A percentile compares a stretch with the other conserved stretches of the same genome.
Evolutionary conservation across 129 eudicot species (phyloP).

Genomic region (Lactuca saligna): DNA sequence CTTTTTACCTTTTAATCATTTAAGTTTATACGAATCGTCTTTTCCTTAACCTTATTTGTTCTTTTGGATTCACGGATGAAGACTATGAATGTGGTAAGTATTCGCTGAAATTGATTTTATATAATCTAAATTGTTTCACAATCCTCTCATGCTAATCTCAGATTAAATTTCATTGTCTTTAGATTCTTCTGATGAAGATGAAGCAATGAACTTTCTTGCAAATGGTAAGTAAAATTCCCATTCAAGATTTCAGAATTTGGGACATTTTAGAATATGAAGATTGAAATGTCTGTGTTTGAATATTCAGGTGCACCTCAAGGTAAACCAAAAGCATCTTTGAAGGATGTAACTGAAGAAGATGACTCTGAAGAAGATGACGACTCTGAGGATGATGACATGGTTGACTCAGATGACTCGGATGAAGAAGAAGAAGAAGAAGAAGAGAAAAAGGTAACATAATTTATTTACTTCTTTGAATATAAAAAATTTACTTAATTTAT

Average conservation of each 20-base stretch:
- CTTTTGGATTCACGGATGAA: slow-evolving; percentile 19
- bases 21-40: background rate
- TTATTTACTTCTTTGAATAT: no score
- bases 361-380: slow-evolving; percentile 32
- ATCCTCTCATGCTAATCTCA: background rate
- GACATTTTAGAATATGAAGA: background rate
- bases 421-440: slow-evolving; percentile 42
- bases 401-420: slow-evolving; percentile 35
- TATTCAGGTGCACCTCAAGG: slow-evolving; percentile 19
- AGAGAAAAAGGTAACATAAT: slow-evolving; percentile 22
- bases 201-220: slow-evolving; percentile 20
- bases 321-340: slow-evolving; percentile 31
- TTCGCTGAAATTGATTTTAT: background rate
- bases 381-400: slow-evolving; percentile 33
- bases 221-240: slow-evolving; percentile 12
- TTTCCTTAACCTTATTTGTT: slow-evolving; percentile 28
- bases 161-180: background rate
- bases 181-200: slow-evolving; percentile 37
- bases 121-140: background rate
- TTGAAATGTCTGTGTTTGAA: background rate
- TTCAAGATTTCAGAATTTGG: background rate
- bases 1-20: background rate
- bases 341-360: slow-evolving; percentile 30
- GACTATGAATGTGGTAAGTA: slow-evolving; percentile 29
- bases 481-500: no score